Percentiles rank a stretch among this genome's conserved stretches.
Conservation (phyloP, 768 basidiomycete species). For the Crassisporium funariophilum region DNA sequence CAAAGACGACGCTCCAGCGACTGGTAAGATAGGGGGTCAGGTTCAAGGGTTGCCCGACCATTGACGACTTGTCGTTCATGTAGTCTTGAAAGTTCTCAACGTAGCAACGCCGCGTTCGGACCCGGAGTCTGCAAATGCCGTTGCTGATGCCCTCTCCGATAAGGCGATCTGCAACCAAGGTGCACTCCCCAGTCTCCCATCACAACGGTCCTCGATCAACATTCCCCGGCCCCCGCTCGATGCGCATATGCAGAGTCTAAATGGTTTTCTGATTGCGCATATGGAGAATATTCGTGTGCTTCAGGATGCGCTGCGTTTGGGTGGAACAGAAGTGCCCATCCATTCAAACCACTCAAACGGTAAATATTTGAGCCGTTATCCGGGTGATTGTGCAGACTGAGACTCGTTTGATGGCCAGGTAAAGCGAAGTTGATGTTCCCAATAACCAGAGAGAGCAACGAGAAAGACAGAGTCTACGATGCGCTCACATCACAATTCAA, state of each 20-base stretch:
- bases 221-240: conserved; percentile 15
- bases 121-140: neutral
- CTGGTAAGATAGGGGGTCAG: no score
- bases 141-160: conserved; percentile 6
- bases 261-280: conserved; percentile 28
- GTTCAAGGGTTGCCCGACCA: no score
- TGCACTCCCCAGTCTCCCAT: conserved; percentile 1
- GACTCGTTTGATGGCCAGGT: neutral
- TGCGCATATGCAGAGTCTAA: conserved; percentile 24
- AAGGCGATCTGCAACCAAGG: conserved; percentile 9
- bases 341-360: no score
- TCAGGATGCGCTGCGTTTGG: conserved; percentile 18
- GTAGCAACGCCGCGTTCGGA: neutral
- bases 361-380: neutral
- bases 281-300: conserved; percentile 27
- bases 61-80: neutral
- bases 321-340: neutral
- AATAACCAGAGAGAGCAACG: neutral
- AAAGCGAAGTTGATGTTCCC: neutral
- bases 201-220: conserved; percentile 3
- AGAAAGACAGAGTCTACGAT: conserved; percentile 15
- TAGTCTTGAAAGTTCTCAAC: neutral
- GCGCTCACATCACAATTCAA: conserved; percentile 27
- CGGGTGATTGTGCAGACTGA: neutral
- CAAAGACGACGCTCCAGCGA: no score